Evolutionary conservation across 768 basidiomycete species (phyloP).

Genomic region (Coprinopsis strossmayeri): DNA sequence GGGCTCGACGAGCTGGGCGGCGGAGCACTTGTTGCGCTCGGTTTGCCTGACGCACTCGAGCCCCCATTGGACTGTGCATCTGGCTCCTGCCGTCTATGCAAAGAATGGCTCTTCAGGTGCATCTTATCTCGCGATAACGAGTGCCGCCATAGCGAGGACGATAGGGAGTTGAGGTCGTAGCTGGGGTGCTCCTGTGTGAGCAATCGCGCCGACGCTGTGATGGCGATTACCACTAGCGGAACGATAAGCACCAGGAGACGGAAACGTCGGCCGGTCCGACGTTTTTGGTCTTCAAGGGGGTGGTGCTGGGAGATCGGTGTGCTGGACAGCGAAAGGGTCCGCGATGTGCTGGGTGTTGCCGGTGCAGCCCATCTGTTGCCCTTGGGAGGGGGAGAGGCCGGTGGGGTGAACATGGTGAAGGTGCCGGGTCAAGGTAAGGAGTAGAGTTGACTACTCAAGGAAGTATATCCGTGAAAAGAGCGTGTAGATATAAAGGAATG

Average conservation of each 20-base stretch:
- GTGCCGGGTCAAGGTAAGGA: background rate
- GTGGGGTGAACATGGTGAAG: slow-evolving; percentile 29
- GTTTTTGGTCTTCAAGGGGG: slow-evolving; percentile 31
- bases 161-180: slow-evolving; percentile 37
- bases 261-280: slow-evolving; percentile 35
- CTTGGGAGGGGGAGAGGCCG: slow-evolving; percentile 24
- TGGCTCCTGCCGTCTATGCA: slow-evolving; percentile 12
- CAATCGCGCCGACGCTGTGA: slow-evolving; percentile 31
- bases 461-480: slow-evolving; percentile 15
- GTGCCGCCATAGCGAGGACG: slow-evolving; percentile 15
- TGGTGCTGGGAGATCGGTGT: slow-evolving; percentile 10
- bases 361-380: background rate
- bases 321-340: background rate
- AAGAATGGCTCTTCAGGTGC: background rate
- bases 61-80: background rate
- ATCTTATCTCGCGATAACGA: background rate
- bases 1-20: slow-evolving; percentile 14
- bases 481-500: slow-evolving; percentile 19
- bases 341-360: background rate
- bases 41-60: background rate
- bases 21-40: slow-evolving; percentile 16
- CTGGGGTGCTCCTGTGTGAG: slow-evolving; percentile 45
- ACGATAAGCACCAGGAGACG: slow-evolving; percentile 49
- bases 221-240: slow-evolving; percentile 47
- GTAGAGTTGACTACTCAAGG: background rate